Conservation (phyloP, 305 asterid species). For the Fraxinus xanthoxyloides region DNA sequence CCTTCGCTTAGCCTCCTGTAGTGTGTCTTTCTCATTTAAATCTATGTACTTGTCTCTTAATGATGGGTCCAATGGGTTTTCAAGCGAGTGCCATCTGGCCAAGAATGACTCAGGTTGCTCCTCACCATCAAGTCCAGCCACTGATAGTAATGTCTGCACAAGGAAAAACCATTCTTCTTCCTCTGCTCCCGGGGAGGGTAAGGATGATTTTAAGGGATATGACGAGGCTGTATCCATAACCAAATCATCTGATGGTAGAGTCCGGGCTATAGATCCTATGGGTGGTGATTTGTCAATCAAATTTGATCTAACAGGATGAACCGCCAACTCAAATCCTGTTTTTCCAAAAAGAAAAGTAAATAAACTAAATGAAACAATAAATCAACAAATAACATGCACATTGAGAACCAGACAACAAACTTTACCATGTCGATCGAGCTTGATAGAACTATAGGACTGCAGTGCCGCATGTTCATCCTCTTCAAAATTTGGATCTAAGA, state of each 20-base stretch:
- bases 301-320: conserved; percentile 42
- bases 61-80: conserved; percentile 80
- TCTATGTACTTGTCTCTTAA: conserved; percentile 65
- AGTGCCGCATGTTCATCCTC: conserved; percentile 46
- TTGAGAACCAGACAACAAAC: not conserved
- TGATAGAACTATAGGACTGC: conserved; percentile 30
- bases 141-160: conserved; percentile 58
- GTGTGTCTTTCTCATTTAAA: conserved; percentile 42
- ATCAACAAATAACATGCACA: not conserved
- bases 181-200: conserved; percentile 41
- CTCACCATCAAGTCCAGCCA: conserved; percentile 59
- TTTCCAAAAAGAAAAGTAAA: not conserved
- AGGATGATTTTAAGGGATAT: conserved; percentile 43
- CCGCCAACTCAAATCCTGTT: conserved; percentile 56
- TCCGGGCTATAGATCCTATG: conserved; percentile 86
- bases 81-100: conserved; percentile 71
- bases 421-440: conserved; percentile 45
- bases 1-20: conserved; percentile 63
- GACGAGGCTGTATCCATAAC: conserved; percentile 60
- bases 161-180: conserved; percentile 65
- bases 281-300: conserved; percentile 92
- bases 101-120: conserved; percentile 43
- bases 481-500: conserved; percentile 50
- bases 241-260: conserved; percentile 67
- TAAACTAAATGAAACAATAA: not conserved